phyloP scores from a whole-genome alignment of 2,329 filamentous ascomycete species.

The Tolypocladium endophyticum region DNA sequence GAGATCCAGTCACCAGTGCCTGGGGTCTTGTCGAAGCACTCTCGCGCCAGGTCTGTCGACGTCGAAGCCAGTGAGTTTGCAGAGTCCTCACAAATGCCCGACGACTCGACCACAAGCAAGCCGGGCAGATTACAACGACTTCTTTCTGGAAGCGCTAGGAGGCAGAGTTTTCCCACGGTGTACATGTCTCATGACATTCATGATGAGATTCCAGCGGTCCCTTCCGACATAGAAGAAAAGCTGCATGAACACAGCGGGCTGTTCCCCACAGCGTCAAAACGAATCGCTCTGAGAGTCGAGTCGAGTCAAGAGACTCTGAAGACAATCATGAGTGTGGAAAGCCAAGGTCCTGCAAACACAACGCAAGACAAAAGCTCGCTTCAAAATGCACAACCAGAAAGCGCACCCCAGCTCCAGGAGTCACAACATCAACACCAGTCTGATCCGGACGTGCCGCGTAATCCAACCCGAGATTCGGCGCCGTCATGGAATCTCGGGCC shows the following conservation, averaged over 20 bases:
- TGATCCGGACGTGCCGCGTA: background rate
- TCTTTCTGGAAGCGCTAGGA: conserved; percentile 1
- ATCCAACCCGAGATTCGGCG: background rate
- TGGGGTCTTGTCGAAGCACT: background rate
- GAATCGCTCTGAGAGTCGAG: conserved; percentile 24
- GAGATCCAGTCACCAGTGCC: background rate
- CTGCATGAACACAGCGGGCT: conserved; percentile 21
- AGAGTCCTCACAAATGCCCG: background rate
- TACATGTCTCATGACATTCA: conserved; percentile 5
- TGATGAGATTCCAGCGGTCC: conserved; percentile 21
- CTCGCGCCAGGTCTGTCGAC: background rate
- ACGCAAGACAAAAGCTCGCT: background rate
- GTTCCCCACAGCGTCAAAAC: conserved; percentile 24
- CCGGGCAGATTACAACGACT: conserved; percentile 2
- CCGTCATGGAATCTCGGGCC: conserved; percentile 1
- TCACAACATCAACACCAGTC: conserved; percentile 1
- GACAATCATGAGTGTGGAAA: conserved; percentile 40
- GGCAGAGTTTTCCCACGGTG: conserved; percentile 2
- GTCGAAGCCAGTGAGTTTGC: background rate
- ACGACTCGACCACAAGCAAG: background rate
- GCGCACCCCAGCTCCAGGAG: background rate
- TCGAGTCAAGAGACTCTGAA: conserved; percentile 37
- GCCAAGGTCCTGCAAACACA: conserved; percentile 15
- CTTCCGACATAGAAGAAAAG: conserved; percentile 23
- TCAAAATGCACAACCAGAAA: background rate